phyloP scores from a whole-genome alignment of 768 basidiomycete species.

The Sarcodon aspratus region DNA sequence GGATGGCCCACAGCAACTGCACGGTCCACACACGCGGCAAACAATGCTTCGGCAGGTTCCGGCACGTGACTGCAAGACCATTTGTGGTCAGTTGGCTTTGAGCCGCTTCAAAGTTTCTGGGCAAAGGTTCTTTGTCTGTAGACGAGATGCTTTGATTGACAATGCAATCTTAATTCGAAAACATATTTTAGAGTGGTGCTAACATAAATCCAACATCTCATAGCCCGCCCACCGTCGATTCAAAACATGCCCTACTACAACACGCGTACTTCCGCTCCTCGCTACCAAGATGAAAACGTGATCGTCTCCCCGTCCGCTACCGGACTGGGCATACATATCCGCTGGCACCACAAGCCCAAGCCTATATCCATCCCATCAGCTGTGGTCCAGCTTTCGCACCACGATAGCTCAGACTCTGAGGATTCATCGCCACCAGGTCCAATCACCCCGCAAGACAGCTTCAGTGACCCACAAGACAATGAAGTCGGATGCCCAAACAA shows the following conservation, averaged over 20 bases:
- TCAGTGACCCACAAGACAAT: background rate
- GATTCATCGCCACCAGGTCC: background rate
- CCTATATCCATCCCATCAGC: background rate
- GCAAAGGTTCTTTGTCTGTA: too few species aligned
- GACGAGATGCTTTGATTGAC: too few species aligned
- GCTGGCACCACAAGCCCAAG: background rate
- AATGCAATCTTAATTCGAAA: too few species aligned
- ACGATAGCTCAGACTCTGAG: background rate
- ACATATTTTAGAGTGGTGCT: too few species aligned
- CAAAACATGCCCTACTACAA: background rate
- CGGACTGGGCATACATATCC: background rate
- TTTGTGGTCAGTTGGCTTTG: too few species aligned
- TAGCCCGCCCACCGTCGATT: background rate
- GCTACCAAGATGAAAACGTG: background rate
- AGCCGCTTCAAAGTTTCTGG: too few species aligned
- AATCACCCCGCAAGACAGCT: background rate
- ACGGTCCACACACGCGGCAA: too few species aligned
- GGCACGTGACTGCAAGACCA: too few species aligned
- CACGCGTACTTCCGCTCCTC: background rate
- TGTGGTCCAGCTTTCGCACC: background rate
- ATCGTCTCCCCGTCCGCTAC: background rate
- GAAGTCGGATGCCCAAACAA: background rate
- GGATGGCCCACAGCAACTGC: too few species aligned
- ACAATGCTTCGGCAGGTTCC: too few species aligned
- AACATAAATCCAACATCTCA: too few species aligned